A percentile compares a stretch with the other conserved stretches of the same genome.
phyloP scores from a whole-genome alignment of 1,139 yeast genomes.

The Tardiomyces digboiensis region DNA sequence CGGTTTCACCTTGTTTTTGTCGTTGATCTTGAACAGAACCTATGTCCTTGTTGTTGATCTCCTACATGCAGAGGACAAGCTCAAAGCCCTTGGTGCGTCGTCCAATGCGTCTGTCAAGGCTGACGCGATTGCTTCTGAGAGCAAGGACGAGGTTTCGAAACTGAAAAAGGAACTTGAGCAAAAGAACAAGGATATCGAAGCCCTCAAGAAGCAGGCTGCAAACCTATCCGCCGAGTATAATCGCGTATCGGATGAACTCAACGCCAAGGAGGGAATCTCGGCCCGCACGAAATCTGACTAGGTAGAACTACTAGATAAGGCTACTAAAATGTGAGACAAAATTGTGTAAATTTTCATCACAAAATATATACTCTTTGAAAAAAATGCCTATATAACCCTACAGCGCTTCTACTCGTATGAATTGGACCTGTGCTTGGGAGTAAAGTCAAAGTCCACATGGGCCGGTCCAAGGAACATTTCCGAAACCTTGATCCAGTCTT shows the following conservation, averaged over 20 bases:
- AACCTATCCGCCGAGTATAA: slow-evolving; percentile 59
- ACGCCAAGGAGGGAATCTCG: slow-evolving; percentile 9
- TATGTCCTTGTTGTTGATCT: slow-evolving; percentile 73
- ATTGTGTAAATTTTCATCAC: background rate
- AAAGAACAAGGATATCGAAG: slow-evolving; percentile 54
- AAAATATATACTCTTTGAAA: background rate
- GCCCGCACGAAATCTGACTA: background rate
- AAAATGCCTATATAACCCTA: background rate
- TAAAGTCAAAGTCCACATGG: slow-evolving; percentile 62
- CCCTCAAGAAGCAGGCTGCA: slow-evolving; percentile 63
- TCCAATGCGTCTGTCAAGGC: slow-evolving; percentile 21
- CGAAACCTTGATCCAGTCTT: slow-evolving; percentile 95
- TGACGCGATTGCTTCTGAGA: slow-evolving; percentile 15
- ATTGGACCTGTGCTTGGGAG: slow-evolving; percentile 93
- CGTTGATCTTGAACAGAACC: slow-evolving; percentile 81
- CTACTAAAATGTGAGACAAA: no score
- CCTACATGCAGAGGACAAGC: slow-evolving; percentile 46
- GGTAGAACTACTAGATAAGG: no score
- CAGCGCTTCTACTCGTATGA: slow-evolving; percentile 32
- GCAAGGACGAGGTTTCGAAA: slow-evolving; percentile 30
- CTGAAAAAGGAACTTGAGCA: slow-evolving; percentile 48
- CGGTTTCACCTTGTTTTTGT: slow-evolving; percentile 89
- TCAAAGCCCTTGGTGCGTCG: slow-evolving; percentile 19
- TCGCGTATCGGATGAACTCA: slow-evolving; percentile 33
- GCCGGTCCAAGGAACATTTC: slow-evolving; percentile 93